Evolutionary conservation across 2,329 filamentous ascomycete genomes (phyloP).

Genomic region (Paracorniculantispora psalliotae): DNA sequence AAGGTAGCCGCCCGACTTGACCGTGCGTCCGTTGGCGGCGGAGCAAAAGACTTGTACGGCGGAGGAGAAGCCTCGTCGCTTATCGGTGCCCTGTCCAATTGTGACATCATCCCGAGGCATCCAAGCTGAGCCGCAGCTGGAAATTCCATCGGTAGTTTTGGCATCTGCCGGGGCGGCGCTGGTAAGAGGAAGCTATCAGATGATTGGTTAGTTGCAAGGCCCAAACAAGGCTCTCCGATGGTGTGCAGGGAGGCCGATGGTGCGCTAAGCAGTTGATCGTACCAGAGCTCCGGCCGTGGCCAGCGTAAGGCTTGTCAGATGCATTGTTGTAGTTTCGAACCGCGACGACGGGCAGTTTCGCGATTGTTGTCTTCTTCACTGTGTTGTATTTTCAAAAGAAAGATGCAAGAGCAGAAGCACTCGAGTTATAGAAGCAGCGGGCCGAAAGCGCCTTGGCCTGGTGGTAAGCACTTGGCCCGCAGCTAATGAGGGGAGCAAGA

Average conservation of each 20-base stretch:
- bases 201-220: background rate
- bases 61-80: slow-evolving; percentile 14
- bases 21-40: slow-evolving; percentile 14
- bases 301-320: slow-evolving; percentile 2
- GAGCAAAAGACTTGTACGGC: slow-evolving; percentile 18
- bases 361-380: background rate
- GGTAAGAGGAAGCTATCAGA: slow-evolving; percentile 1
- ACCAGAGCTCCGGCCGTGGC: slow-evolving; percentile 6
- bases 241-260: background rate
- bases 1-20: slow-evolving; percentile 16
- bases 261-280: background rate
- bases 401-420: background rate
- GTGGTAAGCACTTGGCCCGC: slow-evolving; percentile 1
- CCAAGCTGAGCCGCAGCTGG: slow-evolving; percentile 18
- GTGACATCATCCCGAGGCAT: slow-evolving; percentile 18
- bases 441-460: background rate
- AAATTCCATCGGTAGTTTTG: slow-evolving; percentile 16
- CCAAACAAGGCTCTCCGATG: background rate
- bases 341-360: background rate
- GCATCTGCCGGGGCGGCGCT: slow-evolving; percentile 5
- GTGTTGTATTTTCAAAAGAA: background rate
- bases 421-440: background rate
- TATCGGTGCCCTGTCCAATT: slow-evolving; percentile 17
- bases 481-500: background rate
- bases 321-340: background rate